Conservation (phyloP, 805 yeast species). For the Candida gorgasii region DNA sequence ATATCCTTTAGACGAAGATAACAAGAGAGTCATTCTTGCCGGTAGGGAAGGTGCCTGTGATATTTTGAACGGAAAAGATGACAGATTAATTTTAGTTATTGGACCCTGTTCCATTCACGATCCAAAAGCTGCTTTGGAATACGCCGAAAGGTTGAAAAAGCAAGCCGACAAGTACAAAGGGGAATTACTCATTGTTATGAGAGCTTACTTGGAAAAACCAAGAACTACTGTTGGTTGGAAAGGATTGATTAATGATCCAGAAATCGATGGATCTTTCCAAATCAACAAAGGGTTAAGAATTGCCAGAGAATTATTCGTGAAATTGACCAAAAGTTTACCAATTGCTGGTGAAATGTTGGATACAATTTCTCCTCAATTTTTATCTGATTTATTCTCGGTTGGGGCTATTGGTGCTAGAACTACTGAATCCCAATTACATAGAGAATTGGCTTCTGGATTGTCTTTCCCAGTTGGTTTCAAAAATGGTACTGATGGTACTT, state of each 20-base stretch:
- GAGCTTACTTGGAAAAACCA: constrained; percentile 97
- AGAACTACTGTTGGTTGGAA: constrained; percentile 99
- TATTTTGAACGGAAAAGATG: constrained; percentile 74
- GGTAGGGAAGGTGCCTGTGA: constrained; percentile 81
- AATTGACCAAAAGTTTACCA: constrained; percentile 80
- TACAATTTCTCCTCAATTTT: constrained; percentile 94
- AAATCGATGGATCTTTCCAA: constrained; percentile 86
- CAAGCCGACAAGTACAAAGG: constrained; percentile 68
- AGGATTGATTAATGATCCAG: constrained; percentile 96
- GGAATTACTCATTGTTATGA: constrained; percentile 86
- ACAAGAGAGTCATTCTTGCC: constrained; percentile 62
- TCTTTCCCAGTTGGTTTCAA: constrained; percentile 99
- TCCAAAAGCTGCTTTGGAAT: constrained; percentile 83
- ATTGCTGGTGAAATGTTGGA: constrained; percentile 98
- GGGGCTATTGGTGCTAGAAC: constrained; percentile 99
- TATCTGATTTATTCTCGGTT: constrained; percentile 84
- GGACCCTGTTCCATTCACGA: constrained; percentile 99
- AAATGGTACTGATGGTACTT: constrained; percentile 96
- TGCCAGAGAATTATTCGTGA: constrained; percentile 81
- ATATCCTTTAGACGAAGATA: constrained; percentile 59
- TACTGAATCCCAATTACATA: constrained; percentile 95
- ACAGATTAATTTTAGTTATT: constrained; percentile 81
- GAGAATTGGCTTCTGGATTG: constrained; percentile 95
- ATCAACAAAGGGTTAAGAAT: constrained; percentile 92
- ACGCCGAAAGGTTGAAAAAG: constrained; percentile 67